Evolutionary conservation across 306 rosid genomes (phyloP).

Genomic region (Quercus aquifolioides): DNA sequence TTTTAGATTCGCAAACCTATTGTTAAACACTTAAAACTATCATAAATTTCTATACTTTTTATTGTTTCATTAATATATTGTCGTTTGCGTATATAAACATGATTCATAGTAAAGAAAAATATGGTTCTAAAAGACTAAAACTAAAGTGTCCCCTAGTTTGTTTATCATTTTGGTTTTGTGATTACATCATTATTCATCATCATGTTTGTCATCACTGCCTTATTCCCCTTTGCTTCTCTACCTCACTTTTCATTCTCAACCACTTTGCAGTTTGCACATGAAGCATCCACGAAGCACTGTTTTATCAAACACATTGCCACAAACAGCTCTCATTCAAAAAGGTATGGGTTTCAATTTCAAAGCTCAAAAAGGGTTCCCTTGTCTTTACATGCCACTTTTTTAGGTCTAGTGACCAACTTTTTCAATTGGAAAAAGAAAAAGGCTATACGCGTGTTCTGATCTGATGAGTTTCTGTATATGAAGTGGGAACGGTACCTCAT

Average conservation of each 20-base stretch:
- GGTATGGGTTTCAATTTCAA: neutral
- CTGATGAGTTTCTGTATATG: too few species aligned
- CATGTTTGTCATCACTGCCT: neutral
- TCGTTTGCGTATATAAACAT: neutral
- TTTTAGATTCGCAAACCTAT: too few species aligned
- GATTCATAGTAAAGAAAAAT: neutral
- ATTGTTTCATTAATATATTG: neutral
- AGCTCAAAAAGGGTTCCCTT: slow-evolving; percentile 29
- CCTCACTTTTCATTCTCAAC: neutral
- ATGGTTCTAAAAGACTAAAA: neutral
- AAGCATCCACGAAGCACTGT: neutral
- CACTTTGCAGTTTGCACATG: neutral
- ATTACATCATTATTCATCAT: neutral
- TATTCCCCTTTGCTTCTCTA: neutral
- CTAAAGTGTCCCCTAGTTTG: neutral
- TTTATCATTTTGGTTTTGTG: neutral
- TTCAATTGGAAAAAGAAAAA: neutral
- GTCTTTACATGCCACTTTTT: slow-evolving; percentile 31
- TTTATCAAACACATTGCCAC: neutral
- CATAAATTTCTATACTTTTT: neutral
- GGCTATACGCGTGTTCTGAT: too few species aligned
- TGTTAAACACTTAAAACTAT: too few species aligned
- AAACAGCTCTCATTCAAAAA: neutral
- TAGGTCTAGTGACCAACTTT: neutral
- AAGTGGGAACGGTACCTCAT: slow-evolving; percentile 1